Conservation (phyloP, 306 rosid genomes). For the Rosa rugosa region DNA sequence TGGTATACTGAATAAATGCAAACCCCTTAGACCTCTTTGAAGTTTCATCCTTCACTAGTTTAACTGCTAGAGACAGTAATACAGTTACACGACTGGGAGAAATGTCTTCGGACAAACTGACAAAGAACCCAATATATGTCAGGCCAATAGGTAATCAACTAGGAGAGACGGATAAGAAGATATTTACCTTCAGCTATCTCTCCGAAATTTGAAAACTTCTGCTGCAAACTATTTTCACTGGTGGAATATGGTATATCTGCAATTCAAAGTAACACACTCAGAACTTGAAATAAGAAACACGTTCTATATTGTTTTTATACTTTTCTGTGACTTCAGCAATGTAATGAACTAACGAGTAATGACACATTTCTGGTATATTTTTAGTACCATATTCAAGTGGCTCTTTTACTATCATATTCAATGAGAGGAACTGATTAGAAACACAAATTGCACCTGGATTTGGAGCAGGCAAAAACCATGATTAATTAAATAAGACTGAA, state of each 20-base stretch:
- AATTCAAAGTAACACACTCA: slow-evolving; percentile 21
- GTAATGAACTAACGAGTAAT: background rate
- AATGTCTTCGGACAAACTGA: background rate
- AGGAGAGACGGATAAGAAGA: slow-evolving; percentile 9
- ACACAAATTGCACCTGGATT: background rate
- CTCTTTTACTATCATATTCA: background rate
- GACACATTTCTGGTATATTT: background rate
- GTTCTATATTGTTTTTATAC: background rate
- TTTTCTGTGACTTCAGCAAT: background rate
- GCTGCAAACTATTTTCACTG: slow-evolving; percentile 54
- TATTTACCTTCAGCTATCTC: slow-evolving; percentile 78
- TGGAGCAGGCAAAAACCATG: background rate
- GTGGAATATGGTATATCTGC: slow-evolving; percentile 85
- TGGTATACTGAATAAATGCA: slow-evolving; percentile 84
- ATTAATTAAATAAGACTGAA: background rate
- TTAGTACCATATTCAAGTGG: too few relatives aligned
- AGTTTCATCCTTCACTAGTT: slow-evolving; percentile 52
- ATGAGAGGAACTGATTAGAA: background rate
- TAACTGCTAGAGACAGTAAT: slow-evolving; percentile 43
- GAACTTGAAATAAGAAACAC: slow-evolving; percentile 5
- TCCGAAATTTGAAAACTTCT: slow-evolving; percentile 75
- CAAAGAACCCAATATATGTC: background rate
- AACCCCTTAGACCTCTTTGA: slow-evolving; percentile 63
- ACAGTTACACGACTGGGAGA: slow-evolving; percentile 2
- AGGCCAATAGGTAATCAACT: background rate